phyloP scores from a whole-genome alignment of 1,284 basidiomycete species.

The Coriolopsis trogii region DNA sequence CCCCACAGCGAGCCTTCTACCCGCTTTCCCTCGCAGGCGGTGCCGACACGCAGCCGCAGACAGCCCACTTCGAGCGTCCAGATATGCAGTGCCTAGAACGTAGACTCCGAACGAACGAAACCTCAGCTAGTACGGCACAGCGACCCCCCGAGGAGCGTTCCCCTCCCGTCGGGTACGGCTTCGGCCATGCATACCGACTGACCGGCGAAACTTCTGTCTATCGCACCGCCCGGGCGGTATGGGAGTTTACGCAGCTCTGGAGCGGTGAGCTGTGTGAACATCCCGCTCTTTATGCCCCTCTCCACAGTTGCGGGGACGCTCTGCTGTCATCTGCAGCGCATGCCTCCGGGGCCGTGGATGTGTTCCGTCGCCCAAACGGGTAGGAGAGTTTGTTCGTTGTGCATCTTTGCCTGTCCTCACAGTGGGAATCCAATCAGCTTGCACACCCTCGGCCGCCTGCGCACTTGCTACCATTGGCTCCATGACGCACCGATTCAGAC shows the following conservation, averaged over 20 bases:
- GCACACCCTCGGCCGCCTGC: slow-evolving; percentile 6
- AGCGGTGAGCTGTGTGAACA: slow-evolving; percentile 15
- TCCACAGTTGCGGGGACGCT: slow-evolving; percentile 9
- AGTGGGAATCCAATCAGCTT: slow-evolving; percentile 20
- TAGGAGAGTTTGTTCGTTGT: slow-evolving; percentile 5
- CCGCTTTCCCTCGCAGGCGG: too few species aligned
- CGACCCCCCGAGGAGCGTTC: slow-evolving; percentile 1
- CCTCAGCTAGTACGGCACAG: too few species aligned
- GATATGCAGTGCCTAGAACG: slow-evolving; percentile 1
- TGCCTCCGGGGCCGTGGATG: slow-evolving; percentile 16
- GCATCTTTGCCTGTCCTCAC: slow-evolving; percentile 14
- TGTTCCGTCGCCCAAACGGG: slow-evolving; percentile 11
- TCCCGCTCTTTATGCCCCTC: slow-evolving; percentile 7
- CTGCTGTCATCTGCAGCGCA: slow-evolving; percentile 1
- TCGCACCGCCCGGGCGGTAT: slow-evolving; percentile 17
- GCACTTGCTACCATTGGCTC: not conserved
- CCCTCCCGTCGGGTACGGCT: slow-evolving; percentile 12
- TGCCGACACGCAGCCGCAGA: too few species aligned
- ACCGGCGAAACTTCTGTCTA: slow-evolving; percentile 17
- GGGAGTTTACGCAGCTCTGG: slow-evolving; percentile 10
- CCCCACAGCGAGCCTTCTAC: too few species aligned
- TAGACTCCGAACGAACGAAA: not conserved
- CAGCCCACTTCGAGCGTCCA: too few species aligned
- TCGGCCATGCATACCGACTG: slow-evolving; percentile 14
- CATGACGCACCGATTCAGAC: not conserved